Evolutionary conservation across 352 stramenopile species (phyloP), one percentile per base, ranked within the genome.

Genomic region (Phytophthora meadii): DNA sequence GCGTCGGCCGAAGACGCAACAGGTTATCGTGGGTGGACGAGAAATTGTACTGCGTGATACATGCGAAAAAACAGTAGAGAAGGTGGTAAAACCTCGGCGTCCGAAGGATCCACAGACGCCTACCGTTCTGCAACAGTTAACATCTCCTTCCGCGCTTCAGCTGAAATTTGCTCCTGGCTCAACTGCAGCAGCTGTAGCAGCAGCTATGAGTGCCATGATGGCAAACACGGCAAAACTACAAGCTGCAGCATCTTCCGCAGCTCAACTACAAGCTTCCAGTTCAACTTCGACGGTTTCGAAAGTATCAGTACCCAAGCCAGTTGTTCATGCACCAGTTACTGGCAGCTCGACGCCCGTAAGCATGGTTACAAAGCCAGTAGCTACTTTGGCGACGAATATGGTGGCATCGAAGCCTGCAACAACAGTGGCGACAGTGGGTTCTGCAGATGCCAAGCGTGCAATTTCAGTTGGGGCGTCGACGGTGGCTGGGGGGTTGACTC

Each of bases 1-100:
- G 41, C 70, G 74, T 25, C 77, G 74, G 27, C 72, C 69, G 0
- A 89, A 84, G 67, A 84, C 71, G 22, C 71, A 88, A 32, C 77
- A 86, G 28, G 37, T 88, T 40, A 51, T 91, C 4, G 72, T 84
- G 2, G 69, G 71, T 17, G 74, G 74, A 17, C 62, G 70, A 3
- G 68, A 86, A 53, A 65, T 89, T 11, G 50, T 81, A 14, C 72
- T 91, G 12, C 68, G 59, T 0, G 82, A 91, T 54, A 82, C 80
- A 19, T 91, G 82, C 45, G 82, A 91, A 48, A 87, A 83, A 47
- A 80, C 72, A 12, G 44, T 32, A 2, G 82, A 89, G 47, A 89
- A 89, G 54, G 54, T 87, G 15, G 75, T 82, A 30, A 91, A 91
- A 39, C 74, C 69, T 41, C 61, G 72, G 28, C 61, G 61, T 8